Base-by-base conservation (phyloP, 306 rosid species). In the Amphicarpaea edgeworthii region DNA sequence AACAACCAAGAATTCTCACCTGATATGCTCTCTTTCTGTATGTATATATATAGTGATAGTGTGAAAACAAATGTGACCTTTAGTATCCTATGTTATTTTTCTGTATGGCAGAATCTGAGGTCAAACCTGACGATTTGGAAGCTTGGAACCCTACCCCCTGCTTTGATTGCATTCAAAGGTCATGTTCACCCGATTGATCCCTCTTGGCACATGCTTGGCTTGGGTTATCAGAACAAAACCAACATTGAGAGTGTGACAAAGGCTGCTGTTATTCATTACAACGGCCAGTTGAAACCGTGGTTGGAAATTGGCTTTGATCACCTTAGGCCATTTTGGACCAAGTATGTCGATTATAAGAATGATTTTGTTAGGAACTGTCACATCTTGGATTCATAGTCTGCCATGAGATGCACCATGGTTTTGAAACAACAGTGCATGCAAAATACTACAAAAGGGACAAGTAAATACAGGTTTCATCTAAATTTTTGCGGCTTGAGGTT, bases 271-370 rank as follows among this genome's bases (percentile, higher is more conserved):
- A 96, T 96, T 79, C 99, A 96, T 86, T 96, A 87, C 83, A 96
- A 96, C 78, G 99, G 99, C 75, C 99, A 96, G 81, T 91, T 96
- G 41, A 96, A 96, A 85, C 99, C 99, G 2, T 96, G 99, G 99
- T 78, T 96, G 85, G 83, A 89, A 77, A 96, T 96, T 38, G 99
- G 99, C 57, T 96, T 96, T 40, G 99, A 96, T 83, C 96, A 96
- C 87, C 98, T 96, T 51, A 87, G 93, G 76, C 98, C 99, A 15
- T 96, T 92, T 86, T 96, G 99, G 99, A 87, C 83, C 78, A 96
- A 90, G 81, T 86, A 89, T 71, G 89, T 96, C 88, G 87, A 96
- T 77, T 89, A 96, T 88, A 83, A 98, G 71, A 96, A 89, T 83
- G 97, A 90, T 83, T 96, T 96, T 88, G 75, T 96, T 59, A 90